Conservation (phyloP, 805 yeast species). For the Metschnikowia orientalis region DNA sequence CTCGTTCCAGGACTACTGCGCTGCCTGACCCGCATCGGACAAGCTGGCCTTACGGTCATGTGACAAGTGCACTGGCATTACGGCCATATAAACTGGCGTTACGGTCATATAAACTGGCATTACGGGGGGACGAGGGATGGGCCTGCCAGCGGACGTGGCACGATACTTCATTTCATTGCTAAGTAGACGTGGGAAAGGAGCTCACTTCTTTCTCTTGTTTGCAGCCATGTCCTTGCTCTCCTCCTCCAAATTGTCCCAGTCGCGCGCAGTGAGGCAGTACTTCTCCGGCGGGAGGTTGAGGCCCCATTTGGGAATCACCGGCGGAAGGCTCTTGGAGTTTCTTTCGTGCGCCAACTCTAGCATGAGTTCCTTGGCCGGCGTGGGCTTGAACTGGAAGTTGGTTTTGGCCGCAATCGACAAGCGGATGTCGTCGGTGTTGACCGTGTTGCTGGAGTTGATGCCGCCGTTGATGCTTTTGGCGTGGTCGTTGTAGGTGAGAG, state of each 20-base stretch:
- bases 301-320: conserved; percentile 88
- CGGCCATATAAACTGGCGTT: no score
- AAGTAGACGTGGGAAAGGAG: no score
- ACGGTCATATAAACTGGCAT: no score
- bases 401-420: conserved; percentile 91
- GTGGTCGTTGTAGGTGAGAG: conserved; percentile 84
- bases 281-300: conserved; percentile 95
- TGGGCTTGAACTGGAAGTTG: conserved; percentile 93
- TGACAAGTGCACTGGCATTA: no score
- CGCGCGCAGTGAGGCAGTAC: conserved; percentile 83
- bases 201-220: conserved; percentile 11
- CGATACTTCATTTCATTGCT: no score
- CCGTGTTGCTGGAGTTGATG: conserved; percentile 29
- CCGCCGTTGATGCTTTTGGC: conserved; percentile 41
- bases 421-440: conserved; percentile 86
- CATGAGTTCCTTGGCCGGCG: conserved; percentile 86
- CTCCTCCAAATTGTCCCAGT: conserved; percentile 50
- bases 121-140: no score
- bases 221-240: conserved; percentile 18
- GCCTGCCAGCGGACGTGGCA: no score
- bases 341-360: conserved; percentile 90
- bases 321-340: conserved; percentile 84
- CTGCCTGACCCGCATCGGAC: no score
- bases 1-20: no score
- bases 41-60: no score